Percentiles rank a stretch among this genome's conserved stretches.
phyloP scores from a whole-genome alignment of 768 basidiomycete species.

The Russula earlei region DNA sequence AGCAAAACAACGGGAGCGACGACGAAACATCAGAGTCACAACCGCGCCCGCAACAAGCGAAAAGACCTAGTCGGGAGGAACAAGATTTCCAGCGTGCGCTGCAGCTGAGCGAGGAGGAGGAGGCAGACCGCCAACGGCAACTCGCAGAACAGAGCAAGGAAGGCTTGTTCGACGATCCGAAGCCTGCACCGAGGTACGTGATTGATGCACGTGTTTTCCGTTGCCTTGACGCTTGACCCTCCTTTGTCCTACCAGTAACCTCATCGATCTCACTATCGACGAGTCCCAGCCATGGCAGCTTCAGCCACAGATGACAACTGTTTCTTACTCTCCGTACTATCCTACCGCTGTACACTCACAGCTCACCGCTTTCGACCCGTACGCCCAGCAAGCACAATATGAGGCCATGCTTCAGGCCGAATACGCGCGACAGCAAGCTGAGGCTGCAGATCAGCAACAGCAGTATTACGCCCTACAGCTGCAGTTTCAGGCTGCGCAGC shows the following conservation, averaged over 20 bases:
- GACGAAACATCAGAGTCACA: slow-evolving; percentile 24
- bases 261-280: slow-evolving; percentile 14
- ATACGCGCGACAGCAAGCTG: slow-evolving; percentile 56
- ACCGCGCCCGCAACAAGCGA: slow-evolving; percentile 22
- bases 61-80: slow-evolving; percentile 42
- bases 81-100: slow-evolving; percentile 75
- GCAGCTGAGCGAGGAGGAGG: slow-evolving; percentile 84
- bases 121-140: slow-evolving; percentile 55
- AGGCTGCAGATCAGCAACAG: slow-evolving; percentile 30
- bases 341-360: slow-evolving; percentile 20
- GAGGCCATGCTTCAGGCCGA: slow-evolving; percentile 71
- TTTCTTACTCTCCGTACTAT: background rate
- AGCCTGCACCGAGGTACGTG: slow-evolving; percentile 32
- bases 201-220: slow-evolving; percentile 33
- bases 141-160: slow-evolving; percentile 62
- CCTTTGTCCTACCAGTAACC: slow-evolving; percentile 5
- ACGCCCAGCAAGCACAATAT: slow-evolving; percentile 80
- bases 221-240: background rate
- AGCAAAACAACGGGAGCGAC: slow-evolving; percentile 29
- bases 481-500: slow-evolving; percentile 44
- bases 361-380: slow-evolving; percentile 83
- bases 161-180: slow-evolving; percentile 73
- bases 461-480: slow-evolving; percentile 37
- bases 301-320: slow-evolving; percentile 20
- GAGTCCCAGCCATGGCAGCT: slow-evolving; percentile 21